Evolutionary conservation across 345 rosid species (phyloP), one percentile per base, ranked within the genome.

Genomic region (Sisymbrium irio): DNA sequence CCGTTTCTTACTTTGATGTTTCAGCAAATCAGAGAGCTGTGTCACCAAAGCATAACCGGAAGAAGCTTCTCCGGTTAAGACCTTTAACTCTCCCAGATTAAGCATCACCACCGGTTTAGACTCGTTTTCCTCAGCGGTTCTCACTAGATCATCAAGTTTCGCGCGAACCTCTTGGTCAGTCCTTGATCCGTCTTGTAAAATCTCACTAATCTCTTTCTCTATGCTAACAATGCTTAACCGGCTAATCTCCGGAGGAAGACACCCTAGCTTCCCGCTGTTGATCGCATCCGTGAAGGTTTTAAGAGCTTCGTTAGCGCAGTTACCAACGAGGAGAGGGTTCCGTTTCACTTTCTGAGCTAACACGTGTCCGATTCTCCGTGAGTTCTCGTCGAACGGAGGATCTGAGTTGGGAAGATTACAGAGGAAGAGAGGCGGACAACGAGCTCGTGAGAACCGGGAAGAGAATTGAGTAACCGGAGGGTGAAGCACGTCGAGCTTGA

Each of bases 71-170:
- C 7, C 66, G 4, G 77, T 72, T 12, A 77, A 78, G 7, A 59
- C 73, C 73, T 81, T 78, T 49, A 88, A 47, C 10, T 88, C 93
- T 39, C 93, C 93, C 14, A 86, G 54, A 69, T 80, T 86, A 79
- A 86, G 62, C 36, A 86, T 50, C 58, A 79, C 17, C 11, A 84
- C 87, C 0, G 82, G 71, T 11, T 72, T 80, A 13, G 57, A 60
- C 50, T 69, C 32, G 57, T n/a, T 14, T 9, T 53, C 51, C 55
- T 83, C 81, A 53, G 61, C 12, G 13, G 54, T 25, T 19, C 65
- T 69, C 15, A 68, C 81, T 33, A 83, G 6, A 35, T 80, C 86
- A 74, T 79, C 77, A 41, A 86, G 62, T 66, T 72, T 80, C 41
- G 42, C 6, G 0, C 61, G 68, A 69, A 79, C 9, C 18, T 67